Conservation (phyloP, 176 grass and related monocot species). For the Cenchrus purpureus region DNA sequence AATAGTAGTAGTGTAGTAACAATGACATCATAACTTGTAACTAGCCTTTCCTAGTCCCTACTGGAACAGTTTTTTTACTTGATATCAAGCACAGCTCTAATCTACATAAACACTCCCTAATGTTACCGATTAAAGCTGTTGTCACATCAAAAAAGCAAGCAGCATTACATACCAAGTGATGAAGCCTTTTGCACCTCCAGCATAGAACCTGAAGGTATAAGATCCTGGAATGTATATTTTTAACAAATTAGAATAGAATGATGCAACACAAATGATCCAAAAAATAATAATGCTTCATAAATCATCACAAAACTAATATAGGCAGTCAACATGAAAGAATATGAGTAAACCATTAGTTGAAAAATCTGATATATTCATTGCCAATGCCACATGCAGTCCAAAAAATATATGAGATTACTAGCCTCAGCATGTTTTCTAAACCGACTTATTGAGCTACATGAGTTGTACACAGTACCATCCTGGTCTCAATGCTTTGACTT, state of each 20-base stretch:
- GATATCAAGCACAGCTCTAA: neutral
- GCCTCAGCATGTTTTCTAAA: neutral
- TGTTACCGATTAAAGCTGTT: neutral
- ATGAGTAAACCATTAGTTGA: neutral
- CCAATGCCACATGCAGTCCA: neutral
- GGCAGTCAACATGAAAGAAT: constrained; percentile 1
- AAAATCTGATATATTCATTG: constrained; percentile 14
- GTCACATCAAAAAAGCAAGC: neutral
- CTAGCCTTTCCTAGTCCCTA: neutral
- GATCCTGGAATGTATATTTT: constrained; percentile 48
- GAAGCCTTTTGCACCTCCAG: constrained; percentile 45
- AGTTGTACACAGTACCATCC: constrained; percentile 1
- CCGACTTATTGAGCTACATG: neutral
- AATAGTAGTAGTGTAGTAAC: neutral
- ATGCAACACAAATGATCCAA: constrained; percentile 13
- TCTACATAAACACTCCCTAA: neutral
- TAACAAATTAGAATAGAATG: constrained; percentile 1
- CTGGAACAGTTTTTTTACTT: neutral
- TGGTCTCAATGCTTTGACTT: constrained; percentile 4
- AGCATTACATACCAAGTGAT: constrained; percentile 58
- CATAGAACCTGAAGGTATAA: constrained; percentile 36
- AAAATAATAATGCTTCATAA: constrained; percentile 6
- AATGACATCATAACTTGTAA: neutral
- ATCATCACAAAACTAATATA: constrained; percentile 1
- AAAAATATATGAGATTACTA: neutral